A percentile compares a stretch with the other conserved stretches of the same genome.
phyloP scores from a whole-genome alignment of 164 flowering plant species.

The Pachysandra terminalis region DNA sequence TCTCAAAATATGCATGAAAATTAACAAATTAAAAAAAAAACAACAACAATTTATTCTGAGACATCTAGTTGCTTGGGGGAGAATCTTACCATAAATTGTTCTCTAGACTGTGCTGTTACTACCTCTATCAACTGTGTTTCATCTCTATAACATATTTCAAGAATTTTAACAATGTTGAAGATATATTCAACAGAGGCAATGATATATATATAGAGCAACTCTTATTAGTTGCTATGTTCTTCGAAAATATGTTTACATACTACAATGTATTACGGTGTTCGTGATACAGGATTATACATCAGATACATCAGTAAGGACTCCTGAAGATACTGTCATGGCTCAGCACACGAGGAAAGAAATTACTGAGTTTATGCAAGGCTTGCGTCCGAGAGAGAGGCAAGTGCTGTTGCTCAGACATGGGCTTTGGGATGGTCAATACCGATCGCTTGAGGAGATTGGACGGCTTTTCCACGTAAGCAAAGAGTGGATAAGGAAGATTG shows the following conservation, averaged over 20 bases:
- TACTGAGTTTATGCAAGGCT: constrained; percentile 32
- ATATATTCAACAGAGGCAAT: too few relatives aligned
- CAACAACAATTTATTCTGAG: not conserved
- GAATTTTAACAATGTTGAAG: too few relatives aligned
- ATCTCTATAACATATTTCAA: too few relatives aligned
- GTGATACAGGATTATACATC: constrained; percentile 58
- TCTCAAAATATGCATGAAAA: too few relatives aligned
- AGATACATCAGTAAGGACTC: constrained; percentile 45
- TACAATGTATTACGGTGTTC: not conserved
- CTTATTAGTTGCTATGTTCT: not conserved
- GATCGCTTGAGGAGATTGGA: constrained; percentile 58
- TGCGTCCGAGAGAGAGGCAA: constrained; percentile 61
- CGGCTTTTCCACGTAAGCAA: constrained; percentile 50
- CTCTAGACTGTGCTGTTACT: too few relatives aligned
- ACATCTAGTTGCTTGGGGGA: not conserved
- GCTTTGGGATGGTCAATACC: constrained; percentile 30
- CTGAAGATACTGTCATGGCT: constrained; percentile 53
- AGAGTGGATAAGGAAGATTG: constrained; percentile 73
- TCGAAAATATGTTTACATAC: not conserved
- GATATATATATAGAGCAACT: too few relatives aligned
- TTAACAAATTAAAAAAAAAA: too few relatives aligned
- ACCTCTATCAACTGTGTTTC: too few relatives aligned
- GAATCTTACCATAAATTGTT: too few relatives aligned
- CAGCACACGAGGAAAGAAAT: constrained; percentile 52
- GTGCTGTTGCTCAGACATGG: constrained; percentile 60